These are phyloP conservation scores for Pelargonium exstipulatum DNA, from an alignment of 441 rosid species.

Conservation along the genomic window DNA sequence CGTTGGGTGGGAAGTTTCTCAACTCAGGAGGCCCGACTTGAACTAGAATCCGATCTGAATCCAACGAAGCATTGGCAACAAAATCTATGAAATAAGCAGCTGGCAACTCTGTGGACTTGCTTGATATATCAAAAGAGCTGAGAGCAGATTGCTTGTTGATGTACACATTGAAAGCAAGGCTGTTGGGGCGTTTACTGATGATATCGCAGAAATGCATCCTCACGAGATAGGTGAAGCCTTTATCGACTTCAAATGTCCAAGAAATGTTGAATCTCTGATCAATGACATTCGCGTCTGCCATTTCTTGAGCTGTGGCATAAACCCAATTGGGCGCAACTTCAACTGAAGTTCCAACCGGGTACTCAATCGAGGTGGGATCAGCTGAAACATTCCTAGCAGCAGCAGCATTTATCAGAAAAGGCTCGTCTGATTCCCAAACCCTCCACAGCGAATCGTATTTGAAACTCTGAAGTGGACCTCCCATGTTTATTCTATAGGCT, in stretches of 20 bases:
- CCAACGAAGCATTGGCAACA: slow-evolving; percentile 13
- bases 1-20: slow-evolving; percentile 20
- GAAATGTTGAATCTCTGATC: slow-evolving; percentile 26
- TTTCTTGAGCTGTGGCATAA: slow-evolving; percentile 28
- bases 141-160: slow-evolving; percentile 27
- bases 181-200: slow-evolving; percentile 24
- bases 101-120: slow-evolving; percentile 19
- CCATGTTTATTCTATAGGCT: slow-evolving; percentile 30
- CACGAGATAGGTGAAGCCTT: slow-evolving; percentile 23
- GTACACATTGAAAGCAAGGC: slow-evolving; percentile 25
- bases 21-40: slow-evolving; percentile 26
- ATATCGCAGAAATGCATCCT: slow-evolving; percentile 36
- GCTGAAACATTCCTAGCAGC: slow-evolving; percentile 13
- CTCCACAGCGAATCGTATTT: slow-evolving; percentile 28
- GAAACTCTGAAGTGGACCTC: slow-evolving; percentile 21
- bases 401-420: slow-evolving; percentile 20
- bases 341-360: slow-evolving; percentile 18
- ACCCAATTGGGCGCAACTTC: slow-evolving; percentile 30
- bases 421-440: slow-evolving; percentile 27
- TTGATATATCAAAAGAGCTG: slow-evolving; percentile 22
- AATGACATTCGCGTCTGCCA: slow-evolving; percentile 22
- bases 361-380: slow-evolving; percentile 22
- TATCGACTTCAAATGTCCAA: slow-evolving; percentile 26
- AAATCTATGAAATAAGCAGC: slow-evolving; percentile 26
- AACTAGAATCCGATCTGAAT: slow-evolving; percentile 22